A percentile compares a stretch with the other conserved stretches of the same genome.
phyloP scores from a whole-genome alignment of 2,329 filamentous ascomycete species.

The Ophiostoma quercus region DNA sequence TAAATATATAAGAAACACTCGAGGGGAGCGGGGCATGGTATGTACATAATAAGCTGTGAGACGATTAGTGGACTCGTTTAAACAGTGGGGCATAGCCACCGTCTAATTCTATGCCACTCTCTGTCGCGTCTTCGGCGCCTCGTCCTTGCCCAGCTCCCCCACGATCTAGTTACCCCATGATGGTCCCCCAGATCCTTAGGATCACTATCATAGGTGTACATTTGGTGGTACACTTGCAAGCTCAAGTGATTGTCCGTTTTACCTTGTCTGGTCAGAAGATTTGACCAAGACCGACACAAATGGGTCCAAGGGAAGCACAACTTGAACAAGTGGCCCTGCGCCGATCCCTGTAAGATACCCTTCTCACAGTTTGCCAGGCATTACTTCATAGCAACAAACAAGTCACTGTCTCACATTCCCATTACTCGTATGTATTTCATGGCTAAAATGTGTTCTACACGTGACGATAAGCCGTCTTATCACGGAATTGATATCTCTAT shows the following conservation, averaged over 20 bases:
- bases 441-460: neutral
- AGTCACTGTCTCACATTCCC: neutral
- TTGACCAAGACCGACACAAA: neutral
- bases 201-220: too few species aligned
- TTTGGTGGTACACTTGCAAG: too few species aligned
- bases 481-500: neutral
- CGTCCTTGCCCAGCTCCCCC: neutral
- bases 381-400: neutral
- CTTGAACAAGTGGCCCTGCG: neutral
- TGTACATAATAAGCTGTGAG: too few species aligned
- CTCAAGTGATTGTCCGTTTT: too few species aligned
- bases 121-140: neutral
- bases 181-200: neutral
- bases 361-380: neutral
- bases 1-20: neutral
- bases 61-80: too few species aligned
- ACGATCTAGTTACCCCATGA: neutral
- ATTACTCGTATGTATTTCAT: too few species aligned
- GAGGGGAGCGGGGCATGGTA: neutral
- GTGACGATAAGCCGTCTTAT: neutral
- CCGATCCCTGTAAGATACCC: neutral
- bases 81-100: neutral
- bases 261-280: too few species aligned
- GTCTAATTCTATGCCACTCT: neutral
- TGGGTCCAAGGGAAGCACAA: neutral